Evolutionary conservation across 2,329 filamentous ascomycete genomes (phyloP).

Genomic region (Macroventuria anomochaeta): DNA sequence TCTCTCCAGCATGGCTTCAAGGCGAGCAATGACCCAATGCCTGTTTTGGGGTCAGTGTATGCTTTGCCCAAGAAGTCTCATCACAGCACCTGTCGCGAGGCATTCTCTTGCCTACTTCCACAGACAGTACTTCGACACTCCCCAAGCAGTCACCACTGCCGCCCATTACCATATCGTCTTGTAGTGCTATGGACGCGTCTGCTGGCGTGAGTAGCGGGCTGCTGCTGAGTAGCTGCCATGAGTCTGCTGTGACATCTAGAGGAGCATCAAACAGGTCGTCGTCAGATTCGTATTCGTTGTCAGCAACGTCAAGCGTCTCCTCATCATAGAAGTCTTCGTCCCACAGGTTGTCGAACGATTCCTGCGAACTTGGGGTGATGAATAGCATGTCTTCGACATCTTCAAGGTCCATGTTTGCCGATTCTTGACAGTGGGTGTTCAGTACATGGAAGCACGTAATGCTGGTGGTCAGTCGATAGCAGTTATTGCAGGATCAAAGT

Average conservation of each 20-base stretch:
- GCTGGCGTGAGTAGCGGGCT: slow-evolving; percentile 6
- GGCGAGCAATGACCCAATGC: slow-evolving; percentile 56
- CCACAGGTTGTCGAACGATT: slow-evolving; percentile 18
- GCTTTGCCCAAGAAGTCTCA: background rate
- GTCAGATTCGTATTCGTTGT: background rate
- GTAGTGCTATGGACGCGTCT: background rate
- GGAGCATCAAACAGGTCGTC: slow-evolving; percentile 2
- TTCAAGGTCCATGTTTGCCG: slow-evolving; percentile 29
- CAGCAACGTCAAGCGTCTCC: slow-evolving; percentile 29
- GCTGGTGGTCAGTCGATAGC: background rate
- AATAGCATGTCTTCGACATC: slow-evolving; percentile 44
- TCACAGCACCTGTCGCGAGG: slow-evolving; percentile 24
- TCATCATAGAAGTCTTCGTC: slow-evolving; percentile 30
- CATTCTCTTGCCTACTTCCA: background rate
- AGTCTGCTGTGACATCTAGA: slow-evolving; percentile 6
- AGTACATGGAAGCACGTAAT: background rate
- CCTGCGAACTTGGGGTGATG: slow-evolving; percentile 24
- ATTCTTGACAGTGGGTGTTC: background rate
- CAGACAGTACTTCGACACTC: background rate
- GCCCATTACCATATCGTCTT: background rate
- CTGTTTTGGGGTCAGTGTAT: slow-evolving; percentile 25
- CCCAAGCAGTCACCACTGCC: background rate
- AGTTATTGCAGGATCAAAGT: background rate
- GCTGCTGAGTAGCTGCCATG: slow-evolving; percentile 17
- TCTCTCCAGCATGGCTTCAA: slow-evolving; percentile 62